Evolutionary conservation across 73 alveolate genomes (phyloP), one percentile per base, ranked within the genome.

Genomic region (Paramecium sonneborni): DNA sequence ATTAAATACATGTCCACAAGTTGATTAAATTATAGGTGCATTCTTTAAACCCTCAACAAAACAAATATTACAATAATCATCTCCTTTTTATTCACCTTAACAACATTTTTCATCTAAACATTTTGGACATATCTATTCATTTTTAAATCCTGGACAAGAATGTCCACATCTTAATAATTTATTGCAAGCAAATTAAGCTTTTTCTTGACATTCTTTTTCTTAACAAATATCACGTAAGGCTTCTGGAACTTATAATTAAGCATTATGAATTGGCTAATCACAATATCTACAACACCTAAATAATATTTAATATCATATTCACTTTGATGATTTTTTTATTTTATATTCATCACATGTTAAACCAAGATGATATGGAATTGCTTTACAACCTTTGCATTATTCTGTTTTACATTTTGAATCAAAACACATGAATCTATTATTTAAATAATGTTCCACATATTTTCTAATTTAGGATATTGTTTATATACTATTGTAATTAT

Each of bases 291-390:
- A 95, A 58, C 82, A 87, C 62, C 98, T 89, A 93, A 93, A 94
- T n/a, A 57, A 92, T 52, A 41, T 10, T 32, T 46, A 4, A 72
- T 48, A 43, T 18, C 0, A 20, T 15, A 1, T 15, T 18, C 86
- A 88, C 93, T 69, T 82, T 43, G 94, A 93, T 44, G 85, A 85
- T 85, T 74, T 39, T 38, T 69, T 69, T 5, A 57, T 72, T 70
- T 88, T 48, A 28, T 41, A 82, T 76, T 96, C 93, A 15, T 97
- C 97, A 79, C 99, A 97, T 12, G 96, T 95, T 35, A 57, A 56
- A 6, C 99, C 98, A 8, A 95, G 72, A 85, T 97, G 99, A 94
- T 97, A 97, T 37, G 99, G 99, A 38, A 92, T 86, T 37, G 97
- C 93, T 48, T 68, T 79, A 57, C 99, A 97, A 46, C 82, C 90